Conservation (phyloP, 192 early-diverging fungal genomes). For the Backusella westeae region DNA sequence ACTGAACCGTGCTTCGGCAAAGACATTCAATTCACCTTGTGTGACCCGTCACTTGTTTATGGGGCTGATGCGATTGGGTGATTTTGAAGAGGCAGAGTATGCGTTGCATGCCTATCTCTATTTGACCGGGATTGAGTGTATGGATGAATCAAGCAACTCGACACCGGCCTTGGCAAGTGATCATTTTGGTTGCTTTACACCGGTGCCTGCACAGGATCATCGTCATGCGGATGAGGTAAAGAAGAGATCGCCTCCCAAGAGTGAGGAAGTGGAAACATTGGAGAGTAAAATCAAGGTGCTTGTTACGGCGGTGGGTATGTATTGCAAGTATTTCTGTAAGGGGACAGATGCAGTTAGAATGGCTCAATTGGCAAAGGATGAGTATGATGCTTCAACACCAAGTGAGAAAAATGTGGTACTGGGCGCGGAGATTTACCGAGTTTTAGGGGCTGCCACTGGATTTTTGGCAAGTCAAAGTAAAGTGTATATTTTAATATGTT, state of each 20-base stretch:
- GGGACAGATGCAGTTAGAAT: slow-evolving; percentile 19
- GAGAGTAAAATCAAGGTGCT: slow-evolving; percentile 20
- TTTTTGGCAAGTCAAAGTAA: slow-evolving; percentile 43
- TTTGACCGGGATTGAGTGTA: slow-evolving; percentile 40
- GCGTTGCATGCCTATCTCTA: slow-evolving; percentile 62
- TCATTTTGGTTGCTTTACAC: slow-evolving; percentile 4
- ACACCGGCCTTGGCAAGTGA: slow-evolving; percentile 12
- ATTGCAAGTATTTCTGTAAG: slow-evolving; percentile 31
- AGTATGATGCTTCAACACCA: not conserved
- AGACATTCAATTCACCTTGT: slow-evolving; percentile 71
- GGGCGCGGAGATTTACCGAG: slow-evolving; percentile 28
- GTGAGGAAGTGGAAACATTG: slow-evolving; percentile 22
- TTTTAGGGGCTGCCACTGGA: slow-evolving; percentile 34
- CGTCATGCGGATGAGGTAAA: not conserved
- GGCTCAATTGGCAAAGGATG: slow-evolving; percentile 27
- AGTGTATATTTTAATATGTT: not conserved
- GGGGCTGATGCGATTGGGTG: slow-evolving; percentile 54
- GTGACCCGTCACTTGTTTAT: slow-evolving; percentile 61
- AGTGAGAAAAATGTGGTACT: not conserved
- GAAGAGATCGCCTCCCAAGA: not conserved
- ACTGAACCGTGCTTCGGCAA: slow-evolving; percentile 58
- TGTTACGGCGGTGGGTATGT: slow-evolving; percentile 46
- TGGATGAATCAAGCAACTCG: slow-evolving; percentile 6
- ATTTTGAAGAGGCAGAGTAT: slow-evolving; percentile 72
- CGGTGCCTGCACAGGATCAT: not conserved